Percentiles rank a stretch among this genome's conserved stretches.
phyloP scores from a whole-genome alignment of 176 grass and related monocot species.

The Carex parvula region DNA sequence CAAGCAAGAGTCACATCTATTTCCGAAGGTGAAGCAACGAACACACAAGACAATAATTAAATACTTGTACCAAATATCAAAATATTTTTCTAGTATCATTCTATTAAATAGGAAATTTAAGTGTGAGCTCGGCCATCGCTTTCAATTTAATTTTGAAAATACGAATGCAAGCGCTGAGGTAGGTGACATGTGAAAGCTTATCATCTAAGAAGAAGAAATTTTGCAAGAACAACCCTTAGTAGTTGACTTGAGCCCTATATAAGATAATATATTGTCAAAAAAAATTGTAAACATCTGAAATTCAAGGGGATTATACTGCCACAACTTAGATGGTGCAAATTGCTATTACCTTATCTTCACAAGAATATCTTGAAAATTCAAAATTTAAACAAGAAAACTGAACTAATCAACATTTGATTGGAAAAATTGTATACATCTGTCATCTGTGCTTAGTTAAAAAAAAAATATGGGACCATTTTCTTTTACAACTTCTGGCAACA shows the following conservation, averaged over 20 bases:
- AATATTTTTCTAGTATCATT: not conserved
- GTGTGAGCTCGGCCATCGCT: not conserved
- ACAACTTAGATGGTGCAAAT: not conserved
- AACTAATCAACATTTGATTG: too few species aligned
- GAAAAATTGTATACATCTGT: too few species aligned
- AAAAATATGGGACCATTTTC: not conserved
- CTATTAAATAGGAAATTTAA: not conserved
- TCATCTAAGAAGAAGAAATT: not conserved
- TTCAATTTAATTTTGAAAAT: not conserved
- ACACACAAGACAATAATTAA: not conserved
- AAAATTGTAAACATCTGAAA: not conserved
- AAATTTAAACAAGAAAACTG: too few species aligned
- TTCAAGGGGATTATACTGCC: not conserved
- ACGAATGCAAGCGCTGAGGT: not conserved
- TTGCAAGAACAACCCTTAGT: not conserved
- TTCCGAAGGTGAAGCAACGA: not conserved
- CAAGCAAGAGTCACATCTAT: conserved; percentile 1
- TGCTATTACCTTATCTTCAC: too few species aligned
- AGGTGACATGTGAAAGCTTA: conserved; percentile 16
- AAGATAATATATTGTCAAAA: not conserved
- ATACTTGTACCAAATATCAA: not conserved
- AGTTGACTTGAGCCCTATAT: not conserved
- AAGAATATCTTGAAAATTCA: too few species aligned
- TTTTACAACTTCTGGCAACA: not conserved
- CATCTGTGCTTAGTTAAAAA: not conserved